Conservation (phyloP, 2,329 filamentous ascomycete species). For the Neofusicoccum kwambonambiense region DNA sequence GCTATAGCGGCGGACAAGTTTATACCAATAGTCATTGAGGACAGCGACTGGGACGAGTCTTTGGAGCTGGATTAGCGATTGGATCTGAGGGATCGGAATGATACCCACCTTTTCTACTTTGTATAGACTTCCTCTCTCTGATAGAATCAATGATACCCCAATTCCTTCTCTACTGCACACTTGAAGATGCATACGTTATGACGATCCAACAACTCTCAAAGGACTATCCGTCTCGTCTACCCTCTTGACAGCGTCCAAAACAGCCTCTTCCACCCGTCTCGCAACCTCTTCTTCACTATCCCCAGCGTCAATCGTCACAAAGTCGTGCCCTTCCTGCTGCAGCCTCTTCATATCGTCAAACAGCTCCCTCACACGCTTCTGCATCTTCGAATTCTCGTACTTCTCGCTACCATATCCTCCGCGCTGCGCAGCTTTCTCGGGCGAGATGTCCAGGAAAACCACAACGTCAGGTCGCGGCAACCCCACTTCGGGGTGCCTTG, state of each 20-base stretch:
- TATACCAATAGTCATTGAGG: slow-evolving; percentile 47
- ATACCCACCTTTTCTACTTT: not conserved
- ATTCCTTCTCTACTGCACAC: not conserved
- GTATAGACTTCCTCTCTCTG: not conserved
- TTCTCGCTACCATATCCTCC: slow-evolving; percentile 88
- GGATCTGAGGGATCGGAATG: not conserved
- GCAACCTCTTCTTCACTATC: slow-evolving; percentile 52
- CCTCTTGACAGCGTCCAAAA: slow-evolving; percentile 26
- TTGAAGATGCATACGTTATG: slow-evolving; percentile 22
- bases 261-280: slow-evolving; percentile 28
- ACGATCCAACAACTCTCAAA: slow-evolving; percentile 31
- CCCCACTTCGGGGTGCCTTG: slow-evolving; percentile 78
- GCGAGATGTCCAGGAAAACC: slow-evolving; percentile 79
- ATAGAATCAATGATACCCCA: not conserved
- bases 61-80: slow-evolving; percentile 37
- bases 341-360: slow-evolving; percentile 60
- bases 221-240: slow-evolving; percentile 26
- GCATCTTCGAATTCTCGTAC: slow-evolving; percentile 84
- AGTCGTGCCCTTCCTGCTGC: slow-evolving; percentile 50
- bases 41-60: slow-evolving; percentile 55
- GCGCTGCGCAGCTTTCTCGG: slow-evolving; percentile 67
- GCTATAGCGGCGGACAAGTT: not conserved
- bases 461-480: slow-evolving; percentile 85
- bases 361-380: slow-evolving; percentile 71
- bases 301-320: slow-evolving; percentile 57